Conservation (phyloP, 768 basidiomycete species). For the Sporobolomyces pararoseus region DNA sequence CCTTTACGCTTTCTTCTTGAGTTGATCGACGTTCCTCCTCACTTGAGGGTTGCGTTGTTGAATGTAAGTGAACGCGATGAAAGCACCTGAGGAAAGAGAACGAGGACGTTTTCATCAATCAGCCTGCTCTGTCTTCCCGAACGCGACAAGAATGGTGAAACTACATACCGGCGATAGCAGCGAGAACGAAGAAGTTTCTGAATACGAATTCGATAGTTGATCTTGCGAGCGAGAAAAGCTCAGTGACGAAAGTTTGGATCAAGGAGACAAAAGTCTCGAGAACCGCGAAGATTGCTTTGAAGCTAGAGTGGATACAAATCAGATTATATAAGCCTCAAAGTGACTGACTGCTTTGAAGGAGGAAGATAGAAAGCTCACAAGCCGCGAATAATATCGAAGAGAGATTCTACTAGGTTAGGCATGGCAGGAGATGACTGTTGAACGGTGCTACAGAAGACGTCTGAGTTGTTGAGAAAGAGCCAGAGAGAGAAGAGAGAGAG, state of each 20-base stretch:
- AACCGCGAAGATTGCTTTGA: slow-evolving; percentile 15
- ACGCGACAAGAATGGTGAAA: too few species aligned
- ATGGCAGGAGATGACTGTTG: too few species aligned
- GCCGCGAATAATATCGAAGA: not conserved
- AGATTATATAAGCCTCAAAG: not conserved
- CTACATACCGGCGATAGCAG: not conserved
- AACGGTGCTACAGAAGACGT: too few species aligned
- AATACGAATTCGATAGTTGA: not conserved
- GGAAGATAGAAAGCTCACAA: not conserved
- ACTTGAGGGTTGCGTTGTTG: not conserved
- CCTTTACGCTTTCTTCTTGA: slow-evolving; percentile 8
- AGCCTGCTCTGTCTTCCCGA: too few species aligned
- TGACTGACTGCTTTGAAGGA: too few species aligned
- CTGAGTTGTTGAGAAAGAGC: not conserved
- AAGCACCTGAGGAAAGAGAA: not conserved
- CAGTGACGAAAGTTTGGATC: not conserved
- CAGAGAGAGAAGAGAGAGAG: not conserved
- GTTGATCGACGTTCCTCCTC: slow-evolving; percentile 1
- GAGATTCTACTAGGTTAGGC: not conserved
- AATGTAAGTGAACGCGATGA: not conserved
- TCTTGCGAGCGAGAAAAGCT: not conserved
- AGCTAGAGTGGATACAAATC: not conserved
- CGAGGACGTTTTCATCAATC: not conserved
- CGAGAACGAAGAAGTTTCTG: slow-evolving; percentile 10
- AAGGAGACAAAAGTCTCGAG: slow-evolving; percentile 11